A percentile compares a stretch with the other conserved stretches of the same genome.
Conservation (phyloP, 257 asterid species). For the Hygrophila difformis region DNA sequence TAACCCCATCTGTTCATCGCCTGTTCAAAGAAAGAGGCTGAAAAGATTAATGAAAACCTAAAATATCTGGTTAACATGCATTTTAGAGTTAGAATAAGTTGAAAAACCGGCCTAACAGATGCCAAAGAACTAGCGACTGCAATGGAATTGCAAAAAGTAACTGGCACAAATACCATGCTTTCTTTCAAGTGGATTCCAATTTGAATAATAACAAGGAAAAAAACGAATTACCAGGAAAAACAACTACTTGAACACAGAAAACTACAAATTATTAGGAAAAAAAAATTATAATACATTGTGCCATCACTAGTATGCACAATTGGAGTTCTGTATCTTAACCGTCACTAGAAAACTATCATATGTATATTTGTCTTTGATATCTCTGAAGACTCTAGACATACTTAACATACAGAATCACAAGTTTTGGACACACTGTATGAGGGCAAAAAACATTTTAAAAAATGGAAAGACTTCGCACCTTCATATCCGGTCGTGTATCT, state of each 20-base stretch:
- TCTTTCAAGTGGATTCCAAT: background rate
- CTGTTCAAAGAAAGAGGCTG: constrained; percentile 24
- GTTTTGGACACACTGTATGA: background rate
- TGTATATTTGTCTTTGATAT: constrained; percentile 1
- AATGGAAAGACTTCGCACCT: constrained; percentile 41
- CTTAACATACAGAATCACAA: background rate
- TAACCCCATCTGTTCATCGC: constrained; percentile 96
- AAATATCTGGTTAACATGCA: background rate
- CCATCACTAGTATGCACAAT: background rate
- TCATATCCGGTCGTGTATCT: constrained; percentile 70
- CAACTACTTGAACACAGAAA: constrained; percentile 6
- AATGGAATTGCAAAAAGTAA: background rate
- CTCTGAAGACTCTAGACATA: background rate
- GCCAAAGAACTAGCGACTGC: constrained; percentile 8
- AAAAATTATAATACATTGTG: background rate
- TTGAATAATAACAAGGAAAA: too few relatives aligned
- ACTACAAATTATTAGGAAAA: background rate
- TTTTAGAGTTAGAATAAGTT: constrained; percentile 5
- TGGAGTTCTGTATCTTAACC: constrained; percentile 5
- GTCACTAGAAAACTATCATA: constrained; percentile 2
- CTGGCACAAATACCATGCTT: background rate
- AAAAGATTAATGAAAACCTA: constrained; percentile 1
- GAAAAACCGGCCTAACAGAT: too few relatives aligned
- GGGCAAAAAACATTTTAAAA: background rate
- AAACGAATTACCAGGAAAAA: too few relatives aligned